A percentile compares a stretch with the other conserved stretches of the same genome.
Conservation (phyloP, 73 alveolate species). For the Stentor roeselii region DNA sequence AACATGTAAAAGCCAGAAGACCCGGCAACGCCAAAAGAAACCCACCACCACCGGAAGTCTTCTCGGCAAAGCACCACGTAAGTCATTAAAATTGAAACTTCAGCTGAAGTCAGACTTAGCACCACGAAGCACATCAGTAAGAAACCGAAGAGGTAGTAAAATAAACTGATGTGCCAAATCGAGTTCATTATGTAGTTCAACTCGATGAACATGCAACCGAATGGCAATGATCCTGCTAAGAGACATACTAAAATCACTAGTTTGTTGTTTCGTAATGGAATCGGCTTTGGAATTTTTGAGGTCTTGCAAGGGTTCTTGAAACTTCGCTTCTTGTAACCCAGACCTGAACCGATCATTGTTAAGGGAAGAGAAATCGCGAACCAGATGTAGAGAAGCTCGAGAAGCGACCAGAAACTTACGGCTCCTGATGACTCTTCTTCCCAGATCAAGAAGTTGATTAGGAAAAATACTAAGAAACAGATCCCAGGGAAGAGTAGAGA, state of each 20-base stretch:
- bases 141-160: conserved; percentile 43
- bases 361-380: conserved; percentile 44
- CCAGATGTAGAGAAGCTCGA: conserved; percentile 35
- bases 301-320: conserved; percentile 37
- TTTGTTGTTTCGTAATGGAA: conserved; percentile 8
- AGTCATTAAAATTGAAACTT: conserved; percentile 40
- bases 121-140: conserved; percentile 30
- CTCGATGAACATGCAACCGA: conserved; percentile 31
- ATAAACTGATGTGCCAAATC: conserved; percentile 30
- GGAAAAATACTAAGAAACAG: conserved; percentile 30
- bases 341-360: conserved; percentile 32
- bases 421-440: conserved; percentile 46
- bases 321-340: conserved; percentile 30
- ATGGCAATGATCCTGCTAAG: conserved; percentile 46
- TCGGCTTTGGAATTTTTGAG: conserved; percentile 32
- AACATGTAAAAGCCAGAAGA: conserved; percentile 40
- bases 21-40: conserved; percentile 33
- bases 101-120: conserved; percentile 41
- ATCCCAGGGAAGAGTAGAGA: conserved; percentile 39
- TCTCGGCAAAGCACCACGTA: conserved; percentile 34
- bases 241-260: conserved; percentile 28
- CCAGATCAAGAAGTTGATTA: conserved; percentile 25
- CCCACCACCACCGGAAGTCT: conserved; percentile 54
- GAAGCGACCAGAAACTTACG: conserved; percentile 28
- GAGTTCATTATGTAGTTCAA: conserved; percentile 17